Evolutionary conservation across 2,329 filamentous ascomycete species (phyloP), one percentile per base, ranked within the genome.

Genomic region (Scedosporium aurantiacum): DNA sequence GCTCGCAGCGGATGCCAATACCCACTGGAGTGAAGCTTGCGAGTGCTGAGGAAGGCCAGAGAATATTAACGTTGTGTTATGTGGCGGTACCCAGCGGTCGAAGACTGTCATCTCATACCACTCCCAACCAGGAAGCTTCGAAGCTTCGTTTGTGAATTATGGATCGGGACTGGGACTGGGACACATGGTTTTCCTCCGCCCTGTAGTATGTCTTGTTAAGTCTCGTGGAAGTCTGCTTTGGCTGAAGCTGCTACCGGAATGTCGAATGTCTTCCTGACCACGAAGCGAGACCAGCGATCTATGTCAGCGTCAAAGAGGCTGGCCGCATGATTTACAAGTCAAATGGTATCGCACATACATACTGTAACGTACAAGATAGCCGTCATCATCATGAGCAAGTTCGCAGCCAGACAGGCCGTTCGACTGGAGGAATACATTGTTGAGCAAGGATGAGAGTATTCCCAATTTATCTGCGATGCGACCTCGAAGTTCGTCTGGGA

Each of bases 51-150:
- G 56, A 21, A 58, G 28, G 37, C 40, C 52, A 21, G 57, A 58
- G 52, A 58, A 63, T 32, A 60, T 12, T 14, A 63, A n/a, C 14
- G 58, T 57, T 4, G 61, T 57, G 25, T 58, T 6, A 18, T 28
- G 28, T 1, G 47, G 37, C 6, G 61, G 16, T 8, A 2, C 40
- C 61, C 50, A 63, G 21, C 45, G 58, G 45, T 50, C 60, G n/a
- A 60, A 52, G 52, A 63, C 50, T 10, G 43, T 41, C 58, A 63
- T 60, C 52, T 63, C 58, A 37, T 63, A 61, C 61, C 58, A 63
- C 41, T 60, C 40, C 58, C 58, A 63, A n/a, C 61, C 58, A 40
- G 60, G n/a, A n/a, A 25, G 47, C 2, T 40, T 18, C 18, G n/a
- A n/a, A 25, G 47, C 2, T 40, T 18, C 18, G 61, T 55, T 7